Base-by-base conservation (phyloP, 1,284 basidiomycete species). In the Flammula alnicola region DNA sequence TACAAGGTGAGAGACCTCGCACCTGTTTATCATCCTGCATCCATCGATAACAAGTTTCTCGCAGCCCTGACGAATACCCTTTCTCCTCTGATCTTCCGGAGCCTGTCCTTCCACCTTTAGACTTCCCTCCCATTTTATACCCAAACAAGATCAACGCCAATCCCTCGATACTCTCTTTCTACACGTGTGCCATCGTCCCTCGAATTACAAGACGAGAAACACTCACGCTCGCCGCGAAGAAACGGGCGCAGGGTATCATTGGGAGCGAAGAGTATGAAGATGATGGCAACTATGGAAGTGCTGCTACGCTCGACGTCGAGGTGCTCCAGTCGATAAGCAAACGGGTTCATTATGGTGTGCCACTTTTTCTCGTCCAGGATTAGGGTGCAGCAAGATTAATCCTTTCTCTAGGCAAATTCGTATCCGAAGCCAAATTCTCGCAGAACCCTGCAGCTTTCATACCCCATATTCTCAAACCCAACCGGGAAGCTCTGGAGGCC, bases 211-310 rank as follows among this genome's bases (percentile, higher is more conserved):
- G 78, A 35, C 79, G 76, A 12, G 83, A 89, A 10, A 89, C 88
- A 0, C 67, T 83, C 29, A 63, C 74, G 16, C 74, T 90, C 26
- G 80, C 85, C 12, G 74, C 80, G 4, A 69, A 72, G 47, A 89
- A 86, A 62, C 83, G 84, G 26, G 78, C 81, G 1, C 74, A 75
- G 36, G 88, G 87, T n/a, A 81, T 88, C 58, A 63, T 67, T 10
- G 85, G 83, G 3, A 82, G 83, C 54, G 80, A 76, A 38, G 85
- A 86, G 62, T 80, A 77, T 63, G 84, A 91, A 60, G 93, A 96
- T 67, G 94, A 96, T 62, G 94, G 94, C n/a, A 98, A 99, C 70
- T 98, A 99, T 67, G 97, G 97, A 20, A 93, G 89, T 61, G 87
- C 95, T 0, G 94, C 95, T 0, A 95, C 93, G 26, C 81, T 97